Percentiles rank a stretch among this genome's conserved stretches.
Evolutionary conservation across 495 filamentous ascomycete species (phyloP).

Genomic region (Lophiostoma macrostomum): DNA sequence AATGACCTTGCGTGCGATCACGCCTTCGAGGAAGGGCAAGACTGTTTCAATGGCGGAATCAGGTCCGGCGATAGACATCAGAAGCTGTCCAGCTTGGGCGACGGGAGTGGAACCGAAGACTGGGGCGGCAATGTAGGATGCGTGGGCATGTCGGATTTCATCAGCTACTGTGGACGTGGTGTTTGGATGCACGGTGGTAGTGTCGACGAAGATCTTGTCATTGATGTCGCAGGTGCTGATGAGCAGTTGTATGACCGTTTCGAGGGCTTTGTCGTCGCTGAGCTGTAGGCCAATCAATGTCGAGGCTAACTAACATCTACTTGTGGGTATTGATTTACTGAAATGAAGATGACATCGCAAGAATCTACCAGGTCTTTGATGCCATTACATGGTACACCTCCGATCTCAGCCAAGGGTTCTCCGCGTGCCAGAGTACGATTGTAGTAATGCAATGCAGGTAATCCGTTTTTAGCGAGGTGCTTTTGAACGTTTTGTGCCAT

Average conservation of each 20-base stretch:
- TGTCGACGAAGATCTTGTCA: constrained; percentile 44
- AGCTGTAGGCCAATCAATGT: constrained; percentile 14
- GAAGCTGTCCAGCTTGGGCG: constrained; percentile 40
- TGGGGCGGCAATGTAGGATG: constrained; percentile 30
- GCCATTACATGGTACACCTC: constrained; percentile 35
- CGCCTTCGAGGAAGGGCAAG: constrained; percentile 38
- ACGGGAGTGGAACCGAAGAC: constrained; percentile 45
- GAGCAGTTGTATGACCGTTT: constrained; percentile 29
- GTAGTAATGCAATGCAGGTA: constrained; percentile 35
- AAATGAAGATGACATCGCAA: constrained; percentile 42
- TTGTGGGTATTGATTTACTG: constrained; percentile 12
- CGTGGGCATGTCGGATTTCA: constrained; percentile 28
- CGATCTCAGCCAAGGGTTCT: constrained; percentile 33
- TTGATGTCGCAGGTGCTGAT: constrained; percentile 26
- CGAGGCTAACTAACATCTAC: not conserved
- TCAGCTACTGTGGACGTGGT: constrained; percentile 33
- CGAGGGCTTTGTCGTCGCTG: constrained; percentile 36
- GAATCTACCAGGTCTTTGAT: constrained; percentile 35
- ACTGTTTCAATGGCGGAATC: constrained; percentile 33
- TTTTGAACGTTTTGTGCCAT: constrained; percentile 48
- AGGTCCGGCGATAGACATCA: constrained; percentile 42
- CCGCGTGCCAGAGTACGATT: constrained; percentile 43
- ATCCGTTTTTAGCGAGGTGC: constrained; percentile 28
- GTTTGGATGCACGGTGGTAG: constrained; percentile 45
- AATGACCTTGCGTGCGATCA: constrained; percentile 41